Evolutionary conservation across 2,329 filamentous ascomycete genomes (phyloP).

Genomic region (Blastomyces emzantsi): DNA sequence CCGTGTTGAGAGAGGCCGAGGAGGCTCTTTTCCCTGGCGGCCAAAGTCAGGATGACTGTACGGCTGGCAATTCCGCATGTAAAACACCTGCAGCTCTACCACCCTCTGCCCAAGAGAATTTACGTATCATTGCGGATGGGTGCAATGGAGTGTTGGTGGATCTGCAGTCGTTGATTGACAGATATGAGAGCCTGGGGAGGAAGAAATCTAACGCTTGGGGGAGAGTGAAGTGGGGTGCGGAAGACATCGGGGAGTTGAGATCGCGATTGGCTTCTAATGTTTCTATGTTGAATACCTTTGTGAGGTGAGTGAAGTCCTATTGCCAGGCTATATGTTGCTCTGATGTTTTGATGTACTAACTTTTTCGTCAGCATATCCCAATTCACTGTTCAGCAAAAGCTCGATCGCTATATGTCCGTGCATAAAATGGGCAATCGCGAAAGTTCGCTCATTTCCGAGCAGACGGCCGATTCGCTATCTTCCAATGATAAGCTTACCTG

Average conservation of each 20-base stretch:
- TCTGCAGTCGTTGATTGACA: neutral
- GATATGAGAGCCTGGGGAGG: constrained; percentile 5
- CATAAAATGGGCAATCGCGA: neutral
- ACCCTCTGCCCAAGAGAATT: neutral
- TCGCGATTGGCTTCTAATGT: neutral
- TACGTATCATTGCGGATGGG: neutral
- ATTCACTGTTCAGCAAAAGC: constrained; percentile 2
- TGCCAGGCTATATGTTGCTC: neutral
- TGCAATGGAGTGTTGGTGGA: constrained; percentile 1
- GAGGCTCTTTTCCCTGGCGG: neutral
- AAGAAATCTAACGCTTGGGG: neutral
- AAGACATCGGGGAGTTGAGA: constrained; percentile 1
- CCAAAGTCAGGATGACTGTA: neutral
- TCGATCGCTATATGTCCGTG: neutral
- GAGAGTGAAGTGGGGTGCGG: constrained; percentile 2
- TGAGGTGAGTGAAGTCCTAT: neutral
- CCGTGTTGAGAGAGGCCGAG: constrained; percentile 1
- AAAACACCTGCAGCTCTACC: neutral
- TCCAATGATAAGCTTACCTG: neutral
- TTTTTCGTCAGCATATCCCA: constrained; percentile 1
- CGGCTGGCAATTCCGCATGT: neutral
- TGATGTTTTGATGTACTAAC: neutral
- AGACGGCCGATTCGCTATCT: neutral
- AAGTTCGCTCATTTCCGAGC: neutral
- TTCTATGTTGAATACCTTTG: constrained; percentile 1